phyloP scores from a whole-genome alignment of 2,329 filamentous ascomycete genomes.

The Ampelomyces quisqualis region DNA sequence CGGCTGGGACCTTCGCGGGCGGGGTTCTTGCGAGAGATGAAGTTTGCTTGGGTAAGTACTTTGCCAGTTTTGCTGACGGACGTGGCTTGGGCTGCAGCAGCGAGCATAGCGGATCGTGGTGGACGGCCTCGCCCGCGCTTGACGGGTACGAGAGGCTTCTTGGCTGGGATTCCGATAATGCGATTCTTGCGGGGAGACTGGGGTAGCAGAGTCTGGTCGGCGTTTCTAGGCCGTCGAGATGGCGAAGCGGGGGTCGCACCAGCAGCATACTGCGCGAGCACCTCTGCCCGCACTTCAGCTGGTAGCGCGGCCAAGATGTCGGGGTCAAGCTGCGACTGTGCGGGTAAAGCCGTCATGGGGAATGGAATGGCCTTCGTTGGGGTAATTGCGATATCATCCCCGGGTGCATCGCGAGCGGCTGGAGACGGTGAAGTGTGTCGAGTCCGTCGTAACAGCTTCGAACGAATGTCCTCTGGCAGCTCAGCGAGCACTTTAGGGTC shows the following conservation, averaged over 20 bases:
- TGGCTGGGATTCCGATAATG: conserved; percentile 50
- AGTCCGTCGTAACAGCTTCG: conserved; percentile 59
- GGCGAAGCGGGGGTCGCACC: conserved; percentile 27
- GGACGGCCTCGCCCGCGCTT: conserved; percentile 64
- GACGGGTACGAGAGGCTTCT: conserved; percentile 58
- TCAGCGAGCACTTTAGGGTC: conserved; percentile 82
- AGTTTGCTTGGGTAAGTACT: conserved; percentile 69
- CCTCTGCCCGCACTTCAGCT: conserved; percentile 79
- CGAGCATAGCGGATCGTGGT: conserved; percentile 41
- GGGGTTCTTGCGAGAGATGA: conserved; percentile 52
- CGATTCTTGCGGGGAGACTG: conserved; percentile 57
- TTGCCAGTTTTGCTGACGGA: conserved; percentile 28
- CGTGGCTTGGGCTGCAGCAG: conserved; percentile 55
- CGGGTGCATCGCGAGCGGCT: conserved; percentile 6
- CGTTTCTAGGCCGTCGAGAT: conserved; percentile 40
- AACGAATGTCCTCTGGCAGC: conserved; percentile 78
- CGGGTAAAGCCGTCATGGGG: conserved; percentile 50
- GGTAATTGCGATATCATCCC: conserved; percentile 7
- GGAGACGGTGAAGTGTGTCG: conserved; percentile 34
- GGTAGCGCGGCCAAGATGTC: conserved; percentile 83
- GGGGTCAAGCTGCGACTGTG: conserved; percentile 77
- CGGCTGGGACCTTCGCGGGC: conserved; percentile 12
- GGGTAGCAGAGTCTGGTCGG: conserved; percentile 33
- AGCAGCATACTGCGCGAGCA: conserved; percentile 68
- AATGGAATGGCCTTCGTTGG: conserved; percentile 26